Conservation (phyloP, 495 filamentous ascomycete species). For the Xylaria nigripes region DNA sequence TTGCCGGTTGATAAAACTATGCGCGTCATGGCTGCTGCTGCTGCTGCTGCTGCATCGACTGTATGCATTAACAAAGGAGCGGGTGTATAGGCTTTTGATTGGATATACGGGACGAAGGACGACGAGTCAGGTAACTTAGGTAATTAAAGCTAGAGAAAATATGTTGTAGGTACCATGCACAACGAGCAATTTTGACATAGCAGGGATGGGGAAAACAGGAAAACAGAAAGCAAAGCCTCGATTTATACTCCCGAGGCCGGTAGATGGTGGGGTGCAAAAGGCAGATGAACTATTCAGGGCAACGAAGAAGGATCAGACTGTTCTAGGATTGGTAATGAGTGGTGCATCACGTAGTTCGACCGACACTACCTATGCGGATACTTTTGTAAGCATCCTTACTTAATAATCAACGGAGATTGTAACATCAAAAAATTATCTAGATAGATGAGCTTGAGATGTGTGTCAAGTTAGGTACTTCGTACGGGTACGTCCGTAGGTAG, state of each 20-base stretch:
- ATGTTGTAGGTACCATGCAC: no score
- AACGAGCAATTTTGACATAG: no score
- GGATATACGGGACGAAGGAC: background rate
- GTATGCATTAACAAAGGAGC: background rate
- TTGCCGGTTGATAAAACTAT: slow-evolving; percentile 88
- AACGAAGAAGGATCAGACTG: background rate
- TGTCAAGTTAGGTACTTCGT: no score
- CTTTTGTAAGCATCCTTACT: slow-evolving; percentile 8
- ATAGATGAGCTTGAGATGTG: background rate
- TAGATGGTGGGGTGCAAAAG: slow-evolving; percentile 3
- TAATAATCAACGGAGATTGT: slow-evolving; percentile 9
- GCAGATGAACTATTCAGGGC: background rate
- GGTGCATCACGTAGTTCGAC: background rate
- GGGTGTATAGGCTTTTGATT: background rate
- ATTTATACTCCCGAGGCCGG: slow-evolving; percentile 8
- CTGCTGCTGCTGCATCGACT: background rate
- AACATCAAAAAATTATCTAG: slow-evolving; percentile 7
- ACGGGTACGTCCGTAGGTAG: no score
- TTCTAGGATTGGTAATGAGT: slow-evolving; percentile 5
- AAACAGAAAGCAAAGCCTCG: background rate
- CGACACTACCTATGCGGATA: background rate
- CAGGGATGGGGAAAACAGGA: background rate
- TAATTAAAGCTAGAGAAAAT: no score
- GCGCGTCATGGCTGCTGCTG: slow-evolving; percentile 50
- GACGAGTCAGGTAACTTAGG: background rate